Evolutionary conservation across 2,329 filamentous ascomycete species (phyloP).

Genomic region (Colletotrichum siamense): DNA sequence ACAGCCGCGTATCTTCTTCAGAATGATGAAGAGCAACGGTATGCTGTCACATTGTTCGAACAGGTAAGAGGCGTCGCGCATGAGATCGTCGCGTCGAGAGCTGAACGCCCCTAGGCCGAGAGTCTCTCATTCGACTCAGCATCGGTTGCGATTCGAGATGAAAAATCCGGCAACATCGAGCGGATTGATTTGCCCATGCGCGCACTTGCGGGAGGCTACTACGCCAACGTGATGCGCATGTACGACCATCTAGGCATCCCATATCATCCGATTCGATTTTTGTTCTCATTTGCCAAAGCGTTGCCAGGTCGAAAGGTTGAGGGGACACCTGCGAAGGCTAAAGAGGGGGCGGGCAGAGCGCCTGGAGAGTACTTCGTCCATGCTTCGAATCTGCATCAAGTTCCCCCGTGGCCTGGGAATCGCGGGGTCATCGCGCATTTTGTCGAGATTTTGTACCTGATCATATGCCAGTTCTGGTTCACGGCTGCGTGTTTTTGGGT

Average conservation of each 20-base stretch:
- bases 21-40: constrained; percentile 25
- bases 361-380: constrained; percentile 54
- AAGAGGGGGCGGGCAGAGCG: too few species aligned
- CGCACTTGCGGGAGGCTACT: constrained; percentile 49
- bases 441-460: constrained; percentile 48
- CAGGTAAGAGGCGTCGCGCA: not conserved
- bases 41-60: not conserved
- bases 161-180: constrained; percentile 32
- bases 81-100: too few species aligned
- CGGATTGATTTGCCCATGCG: constrained; percentile 46
- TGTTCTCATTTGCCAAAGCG: constrained; percentile 55
- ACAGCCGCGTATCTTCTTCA: constrained; percentile 40
- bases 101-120: constrained; percentile 17
- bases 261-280: constrained; percentile 55
- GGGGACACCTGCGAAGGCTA: too few species aligned
- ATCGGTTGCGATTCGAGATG: constrained; percentile 40
- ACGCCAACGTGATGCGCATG: constrained; percentile 59
- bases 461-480: constrained; percentile 59
- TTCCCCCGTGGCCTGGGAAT: constrained; percentile 47
- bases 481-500: constrained; percentile 56
- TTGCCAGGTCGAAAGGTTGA: not conserved
- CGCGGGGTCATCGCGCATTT: constrained; percentile 39
- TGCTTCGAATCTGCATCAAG: constrained; percentile 57
- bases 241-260: constrained; percentile 58
- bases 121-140: constrained; percentile 42